A percentile compares a stretch with the other conserved stretches of the same genome.
Evolutionary conservation across 1,284 basidiomycete genomes (phyloP).

Genomic region (Tilletia walkeri): DNA sequence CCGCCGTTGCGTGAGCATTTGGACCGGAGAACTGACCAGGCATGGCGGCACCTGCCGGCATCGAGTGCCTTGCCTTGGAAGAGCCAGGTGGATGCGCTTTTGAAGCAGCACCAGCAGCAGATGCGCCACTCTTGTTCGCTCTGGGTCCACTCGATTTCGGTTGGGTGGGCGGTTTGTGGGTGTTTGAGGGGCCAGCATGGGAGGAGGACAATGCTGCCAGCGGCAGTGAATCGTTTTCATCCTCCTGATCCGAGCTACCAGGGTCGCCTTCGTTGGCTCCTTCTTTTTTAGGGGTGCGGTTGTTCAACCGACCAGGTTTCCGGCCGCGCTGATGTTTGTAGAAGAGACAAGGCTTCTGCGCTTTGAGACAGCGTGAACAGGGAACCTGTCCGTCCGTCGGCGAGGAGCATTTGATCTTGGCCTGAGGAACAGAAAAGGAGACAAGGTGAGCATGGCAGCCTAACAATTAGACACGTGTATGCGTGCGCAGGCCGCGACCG

Average conservation of each 20-base stretch:
- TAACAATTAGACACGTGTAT: no score
- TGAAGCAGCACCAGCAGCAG: no score
- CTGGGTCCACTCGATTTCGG: no score
- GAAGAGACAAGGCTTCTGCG: background rate
- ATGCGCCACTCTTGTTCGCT: no score
- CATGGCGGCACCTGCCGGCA: background rate
- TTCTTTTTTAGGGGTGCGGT: background rate
- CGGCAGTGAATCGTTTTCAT: conserved; percentile 30
- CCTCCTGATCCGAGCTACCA: conserved; percentile 38
- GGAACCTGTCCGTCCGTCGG: conserved; percentile 45
- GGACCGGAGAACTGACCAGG: background rate
- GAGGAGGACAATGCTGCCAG: background rate
- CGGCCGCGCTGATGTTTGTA: conserved; percentile 13
- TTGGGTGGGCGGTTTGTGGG: background rate
- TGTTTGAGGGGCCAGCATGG: background rate
- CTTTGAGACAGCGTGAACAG: conserved; percentile 22
- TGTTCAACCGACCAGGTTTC: conserved; percentile 4
- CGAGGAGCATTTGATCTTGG: conserved; percentile 35
- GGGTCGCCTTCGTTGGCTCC: background rate
- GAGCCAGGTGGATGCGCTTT: background rate
- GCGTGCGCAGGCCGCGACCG: background rate
- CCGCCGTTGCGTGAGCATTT: background rate
- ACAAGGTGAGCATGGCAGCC: background rate
- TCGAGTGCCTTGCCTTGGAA: background rate
- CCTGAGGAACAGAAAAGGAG: background rate